phyloP scores from a whole-genome alignment of 2,329 filamentous ascomycete genomes.

The Cercospora janseana region DNA sequence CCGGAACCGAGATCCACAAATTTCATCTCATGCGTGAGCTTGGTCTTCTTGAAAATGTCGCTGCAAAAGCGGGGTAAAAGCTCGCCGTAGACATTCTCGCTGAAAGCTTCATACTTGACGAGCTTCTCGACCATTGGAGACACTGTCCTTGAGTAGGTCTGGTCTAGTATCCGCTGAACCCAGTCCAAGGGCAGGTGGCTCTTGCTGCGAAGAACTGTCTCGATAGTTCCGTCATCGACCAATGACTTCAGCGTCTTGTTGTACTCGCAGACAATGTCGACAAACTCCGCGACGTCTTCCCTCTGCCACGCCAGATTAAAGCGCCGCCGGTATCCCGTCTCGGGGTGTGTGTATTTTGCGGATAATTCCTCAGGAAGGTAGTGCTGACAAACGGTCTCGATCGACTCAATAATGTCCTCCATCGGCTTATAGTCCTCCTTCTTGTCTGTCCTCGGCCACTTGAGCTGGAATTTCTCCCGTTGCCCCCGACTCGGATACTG shows the following conservation, averaged over 20 bases:
- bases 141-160: constrained; percentile 90
- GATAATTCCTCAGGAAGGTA: constrained; percentile 73
- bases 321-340: constrained; percentile 70
- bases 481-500: constrained; percentile 73
- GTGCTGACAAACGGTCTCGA: constrained; percentile 62
- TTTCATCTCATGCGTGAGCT: constrained; percentile 76
- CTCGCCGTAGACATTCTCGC: constrained; percentile 93
- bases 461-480: constrained; percentile 63
- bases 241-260: constrained; percentile 68
- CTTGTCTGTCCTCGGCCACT: constrained; percentile 64
- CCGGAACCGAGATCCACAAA: constrained; percentile 96
- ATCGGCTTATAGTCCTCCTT: constrained; percentile 61
- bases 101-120: constrained; percentile 81
- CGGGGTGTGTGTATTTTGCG: constrained; percentile 66
- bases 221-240: constrained; percentile 68
- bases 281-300: constrained; percentile 66
- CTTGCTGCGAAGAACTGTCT: constrained; percentile 66
- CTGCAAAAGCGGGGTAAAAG: constrained; percentile 81
- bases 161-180: constrained; percentile 60
- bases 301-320: constrained; percentile 71
- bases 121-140: constrained; percentile 83
- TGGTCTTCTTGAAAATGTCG: constrained; percentile 73
- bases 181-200: constrained; percentile 74
- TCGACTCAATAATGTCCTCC: constrained; percentile 58
- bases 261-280: constrained; percentile 70